phyloP scores from a whole-genome alignment of 73 alveolate genomes.

The Urostyla sp. region DNA sequence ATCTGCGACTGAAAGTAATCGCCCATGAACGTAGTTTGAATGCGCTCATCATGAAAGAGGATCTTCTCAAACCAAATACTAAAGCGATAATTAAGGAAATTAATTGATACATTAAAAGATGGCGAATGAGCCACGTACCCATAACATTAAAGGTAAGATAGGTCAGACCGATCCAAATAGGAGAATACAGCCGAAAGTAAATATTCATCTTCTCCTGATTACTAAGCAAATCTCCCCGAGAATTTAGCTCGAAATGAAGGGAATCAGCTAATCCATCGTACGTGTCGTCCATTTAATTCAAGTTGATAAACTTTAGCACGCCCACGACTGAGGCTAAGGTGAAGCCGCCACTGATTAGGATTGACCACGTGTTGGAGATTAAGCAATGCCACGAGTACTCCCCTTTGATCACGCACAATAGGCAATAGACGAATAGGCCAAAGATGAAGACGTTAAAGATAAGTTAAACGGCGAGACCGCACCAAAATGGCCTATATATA shows the following conservation, averaged over 20 bases:
- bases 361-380: constrained; percentile 41
- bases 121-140: background rate
- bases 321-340: constrained; percentile 25
- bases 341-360: constrained; percentile 27
- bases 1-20: background rate
- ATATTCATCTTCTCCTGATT: background rate
- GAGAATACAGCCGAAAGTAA: background rate
- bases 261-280: background rate
- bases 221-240: background rate
- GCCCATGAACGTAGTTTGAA: background rate
- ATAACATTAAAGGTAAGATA: background rate
- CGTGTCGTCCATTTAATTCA: background rate
- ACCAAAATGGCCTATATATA: constrained; percentile 58
- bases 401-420: constrained; percentile 44
- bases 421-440: constrained; percentile 34
- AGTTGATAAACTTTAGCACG: background rate
- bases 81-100: no score
- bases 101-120: background rate
- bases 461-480: constrained; percentile 44
- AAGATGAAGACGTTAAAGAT: constrained; percentile 17
- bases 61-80: constrained; percentile 53
- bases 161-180: constrained; percentile 23
- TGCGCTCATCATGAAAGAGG: constrained; percentile 29
- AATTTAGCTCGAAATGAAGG: background rate
- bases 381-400: constrained; percentile 55